Evolutionary conservation across 805 yeast species (phyloP), one percentile per base, ranked within the genome.

Genomic region (Ogataea parapolymorpha): DNA sequence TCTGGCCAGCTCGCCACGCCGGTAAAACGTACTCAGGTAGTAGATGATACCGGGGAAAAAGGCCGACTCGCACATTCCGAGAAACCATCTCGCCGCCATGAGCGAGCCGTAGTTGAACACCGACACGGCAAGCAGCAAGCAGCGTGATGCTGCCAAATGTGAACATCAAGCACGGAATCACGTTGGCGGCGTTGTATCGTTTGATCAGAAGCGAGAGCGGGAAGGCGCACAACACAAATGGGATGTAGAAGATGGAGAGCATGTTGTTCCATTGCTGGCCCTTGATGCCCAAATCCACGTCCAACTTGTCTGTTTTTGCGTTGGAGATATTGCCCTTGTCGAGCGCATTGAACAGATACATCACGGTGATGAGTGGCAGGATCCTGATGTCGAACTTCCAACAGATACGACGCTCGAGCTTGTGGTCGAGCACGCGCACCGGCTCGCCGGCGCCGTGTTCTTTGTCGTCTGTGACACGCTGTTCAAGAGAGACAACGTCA

Each of bases 321-420:
- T 73, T 72, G 12, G 72, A 65, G 34, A 73, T 71, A 47, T 74
- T 73, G 12, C 75, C 74, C 46, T 69, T 70, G 51, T 74, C 77
- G 40, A 74, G 61, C 11, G 74, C 70, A 46, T 70, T 70, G 57
- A 71, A 72, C 26, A 74, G 59, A 45, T 74, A 74, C 70, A 71
- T 65, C 20, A 70, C 24, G 14, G 76, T 68, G 38, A 71, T 60
- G 32, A 70, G 56, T 1, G 78, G 78, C 18, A 74, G 55, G 22
- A 73, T 68, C 39, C 67, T 55, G 31, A 64, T 35, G 47, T 73
- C 79, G 15, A 73, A 58, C 51, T 72, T 73, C 37, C 70, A 54
- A 31, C 65, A 57, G 12, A 67, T 54, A n/a, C 55, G 44, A 22
- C 59, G 53, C 42, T 66, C 70, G 6, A 55, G 30, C 14, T 20